Conservation (phyloP, 345 rosid species). For the rapeseed (Brassica napus) region Da-Ae NC_063450.1:38949501-38950000, state of each 20-base stretch:
- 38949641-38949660: slow-evolving; percentile 66
- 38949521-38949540: not conserved
- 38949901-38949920: not conserved
- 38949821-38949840: not conserved
- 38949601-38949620: not conserved
- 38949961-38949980: slow-evolving; percentile 6
- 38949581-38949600: not conserved
- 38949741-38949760: not conserved
- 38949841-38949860: not conserved
- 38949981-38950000: slow-evolving; percentile 32
- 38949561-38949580: not conserved
- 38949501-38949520: not conserved
- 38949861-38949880: not conserved
- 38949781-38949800: not conserved
- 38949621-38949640: slow-evolving; percentile 39
- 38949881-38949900: slow-evolving; percentile 7
- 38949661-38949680: slow-evolving; percentile 83
- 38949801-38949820: not conserved
- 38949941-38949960: slow-evolving; percentile 16
- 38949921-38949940: slow-evolving; percentile 18
- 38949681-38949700: slow-evolving; percentile 40
- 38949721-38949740: not conserved
- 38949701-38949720: not conserved
- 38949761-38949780: not conserved
- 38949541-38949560: not conserved